These are phyloP conservation scores for Mycena belliarum DNA, from an alignment of 768 basidiomycete species.

Conservation along the genomic window DNA sequence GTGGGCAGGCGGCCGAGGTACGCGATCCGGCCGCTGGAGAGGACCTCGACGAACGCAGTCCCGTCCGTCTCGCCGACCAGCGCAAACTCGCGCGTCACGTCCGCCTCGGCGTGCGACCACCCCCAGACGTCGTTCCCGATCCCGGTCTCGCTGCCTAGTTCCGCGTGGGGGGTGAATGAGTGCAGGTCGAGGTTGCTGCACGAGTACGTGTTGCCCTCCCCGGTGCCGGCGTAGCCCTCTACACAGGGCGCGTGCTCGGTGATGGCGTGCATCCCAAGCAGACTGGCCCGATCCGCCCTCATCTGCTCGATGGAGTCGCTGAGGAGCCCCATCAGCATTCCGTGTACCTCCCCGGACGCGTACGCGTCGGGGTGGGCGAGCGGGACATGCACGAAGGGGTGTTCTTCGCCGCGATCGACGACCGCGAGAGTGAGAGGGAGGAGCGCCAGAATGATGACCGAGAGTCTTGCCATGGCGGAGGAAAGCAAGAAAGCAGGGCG, in stretches of 20 bases:
- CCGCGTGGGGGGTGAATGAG: conserved; percentile 21
- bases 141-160: conserved; percentile 8
- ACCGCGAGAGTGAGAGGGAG: conserved; percentile 5
- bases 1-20: conserved; percentile 29
- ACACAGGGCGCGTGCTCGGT: conserved; percentile 17
- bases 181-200: conserved; percentile 22
- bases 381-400: conserved; percentile 17
- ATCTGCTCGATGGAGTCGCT: conserved; percentile 14
- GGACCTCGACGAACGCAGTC: conserved; percentile 17
- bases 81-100: conserved; percentile 7
- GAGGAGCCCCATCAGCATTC: conserved; percentile 18
- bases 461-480: conserved; percentile 9
- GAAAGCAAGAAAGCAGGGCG: too few relatives aligned
- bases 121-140: conserved; percentile 24
- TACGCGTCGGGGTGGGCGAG: conserved; percentile 18
- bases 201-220: conserved; percentile 11
- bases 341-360: conserved; percentile 19
- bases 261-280: conserved; percentile 13
- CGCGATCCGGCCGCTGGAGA: conserved; percentile 4
- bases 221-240: conserved; percentile 17
- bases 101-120: conserved; percentile 9
- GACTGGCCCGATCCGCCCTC: background rate
- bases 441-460: background rate
- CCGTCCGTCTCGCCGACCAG: conserved; percentile 13
- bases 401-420: conserved; percentile 15